Evolutionary conservation across 129 eudicot genomes (phyloP), one percentile per base, ranked within the genome.

Genomic region (Arctium minus): DNA sequence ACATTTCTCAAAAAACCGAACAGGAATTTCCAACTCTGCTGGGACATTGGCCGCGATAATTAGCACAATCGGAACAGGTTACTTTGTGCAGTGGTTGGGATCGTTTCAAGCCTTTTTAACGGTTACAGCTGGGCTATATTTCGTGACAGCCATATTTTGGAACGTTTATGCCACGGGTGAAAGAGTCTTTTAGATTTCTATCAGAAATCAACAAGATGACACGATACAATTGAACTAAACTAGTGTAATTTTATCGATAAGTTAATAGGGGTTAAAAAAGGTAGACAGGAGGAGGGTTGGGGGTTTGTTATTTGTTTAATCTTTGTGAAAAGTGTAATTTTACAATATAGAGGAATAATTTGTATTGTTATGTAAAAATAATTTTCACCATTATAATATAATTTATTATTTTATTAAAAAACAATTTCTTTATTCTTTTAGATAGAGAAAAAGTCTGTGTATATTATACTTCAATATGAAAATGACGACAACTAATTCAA

Each of bases 21-120:
- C 92, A 95, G 97, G 99, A 67, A 90, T 96, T 40, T 89, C 98
- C 40, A 96, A 96, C 88, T 94, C 98, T 8, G 97, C 91, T 1
- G 99, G 97, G 68, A 96, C 99, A 65, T 76, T 96, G 82, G 99
- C 98, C 69, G 99, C 99, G 1, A 96, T 96, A 75, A 62, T 93
- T 60, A 96, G 99, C 81, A 96, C 97, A 35, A 93, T 96, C 3
- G 98, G 98, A 36, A 89, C 99, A 10, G 98, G 99, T 50, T 89
- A 85, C 72, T 96, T 96, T 73, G 98, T 96, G 35, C 89, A 96
- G 73, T 93, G 99, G 99, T 84, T 91, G 10, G 99, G 99, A 85
- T 96, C 99, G 0, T 96, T 96, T 77, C 97, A 93, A 74, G 97
- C 99, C 29, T 96, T 96, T 80, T 81, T 96, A 33, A 89, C 95